Evolutionary conservation across 1,139 yeast species (phyloP).

Genomic region (Yamadazyma triangularis): DNA sequence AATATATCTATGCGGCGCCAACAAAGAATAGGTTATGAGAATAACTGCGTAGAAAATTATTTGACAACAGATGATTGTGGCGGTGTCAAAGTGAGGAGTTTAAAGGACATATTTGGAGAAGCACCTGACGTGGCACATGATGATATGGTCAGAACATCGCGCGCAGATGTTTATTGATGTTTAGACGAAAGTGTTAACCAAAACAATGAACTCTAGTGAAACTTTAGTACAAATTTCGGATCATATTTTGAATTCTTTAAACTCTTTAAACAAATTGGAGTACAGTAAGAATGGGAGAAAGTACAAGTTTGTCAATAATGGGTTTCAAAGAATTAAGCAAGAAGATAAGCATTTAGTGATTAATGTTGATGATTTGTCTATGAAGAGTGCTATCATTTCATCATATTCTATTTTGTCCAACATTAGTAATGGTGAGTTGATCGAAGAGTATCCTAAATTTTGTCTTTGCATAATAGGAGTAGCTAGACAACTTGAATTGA

Average conservation of each 20-base stretch:
- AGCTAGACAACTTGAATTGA: conserved; percentile 45
- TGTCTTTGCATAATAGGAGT: conserved; percentile 49
- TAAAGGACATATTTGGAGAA: no score
- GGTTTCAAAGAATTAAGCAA: conserved; percentile 46
- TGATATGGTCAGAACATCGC: no score
- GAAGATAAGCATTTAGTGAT: conserved; percentile 51
- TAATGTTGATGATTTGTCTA: conserved; percentile 28
- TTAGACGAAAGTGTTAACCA: no score
- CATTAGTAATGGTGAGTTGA: conserved; percentile 32
- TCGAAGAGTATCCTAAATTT: conserved; percentile 34
- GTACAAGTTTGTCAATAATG: conserved; percentile 46
- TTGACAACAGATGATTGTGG: no score
- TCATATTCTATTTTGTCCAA: conserved; percentile 38
- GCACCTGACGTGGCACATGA: no score
- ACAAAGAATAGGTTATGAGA: no score
- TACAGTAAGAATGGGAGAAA: conserved; percentile 49
- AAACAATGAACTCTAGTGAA: conserved; percentile 15
- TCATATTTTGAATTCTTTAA: conserved; percentile 21
- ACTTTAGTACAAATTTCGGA: conserved; percentile 26
- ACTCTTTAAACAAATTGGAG: conserved; percentile 34
- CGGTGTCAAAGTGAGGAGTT: no score
- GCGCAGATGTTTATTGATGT: no score
- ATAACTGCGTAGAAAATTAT: no score
- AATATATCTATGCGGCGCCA: no score
- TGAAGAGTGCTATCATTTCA: conserved; percentile 36